phyloP scores from a whole-genome alignment of 371 early-diverging fungal genomes.

The Rhizopus sp. region DNA sequence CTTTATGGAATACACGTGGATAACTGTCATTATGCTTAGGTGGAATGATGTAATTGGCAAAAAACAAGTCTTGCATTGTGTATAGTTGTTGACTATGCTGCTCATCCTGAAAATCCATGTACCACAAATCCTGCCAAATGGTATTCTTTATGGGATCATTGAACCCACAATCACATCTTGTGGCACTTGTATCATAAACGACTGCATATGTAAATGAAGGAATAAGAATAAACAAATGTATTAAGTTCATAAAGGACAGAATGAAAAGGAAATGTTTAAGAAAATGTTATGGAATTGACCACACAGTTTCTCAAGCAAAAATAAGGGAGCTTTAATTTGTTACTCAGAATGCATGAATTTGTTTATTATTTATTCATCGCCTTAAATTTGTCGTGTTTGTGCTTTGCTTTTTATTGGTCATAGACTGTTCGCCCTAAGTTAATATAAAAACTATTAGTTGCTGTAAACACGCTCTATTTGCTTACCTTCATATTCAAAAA shows the following conservation, averaged over 20 bases:
- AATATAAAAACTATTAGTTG: not conserved
- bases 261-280: no score
- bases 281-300: no score
- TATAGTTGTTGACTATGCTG: slow-evolving; percentile 2
- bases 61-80: slow-evolving; percentile 17
- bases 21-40: slow-evolving; percentile 32
- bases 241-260: no score
- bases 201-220: no score
- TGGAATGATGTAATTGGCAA: slow-evolving; percentile 28
- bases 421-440: not conserved
- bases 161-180: slow-evolving; percentile 37
- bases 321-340: no score
- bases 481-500: slow-evolving; percentile 30
- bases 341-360: no score
- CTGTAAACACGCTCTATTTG: not conserved
- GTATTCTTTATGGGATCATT: slow-evolving; percentile 20
- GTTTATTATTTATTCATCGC: no score
- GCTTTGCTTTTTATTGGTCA: not conserved
- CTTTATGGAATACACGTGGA: slow-evolving; percentile 31
- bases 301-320: no score
- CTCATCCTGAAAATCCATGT: slow-evolving; percentile 29
- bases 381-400: no score
- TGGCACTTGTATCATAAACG: no score
- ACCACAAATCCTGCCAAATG: slow-evolving; percentile 42
- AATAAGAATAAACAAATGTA: no score